A percentile compares a stretch with the other conserved stretches of the same genome.
phyloP scores from a whole-genome alignment of 176 grass and related monocot genomes.

The Miscanthus lutarioriparius region DNA sequence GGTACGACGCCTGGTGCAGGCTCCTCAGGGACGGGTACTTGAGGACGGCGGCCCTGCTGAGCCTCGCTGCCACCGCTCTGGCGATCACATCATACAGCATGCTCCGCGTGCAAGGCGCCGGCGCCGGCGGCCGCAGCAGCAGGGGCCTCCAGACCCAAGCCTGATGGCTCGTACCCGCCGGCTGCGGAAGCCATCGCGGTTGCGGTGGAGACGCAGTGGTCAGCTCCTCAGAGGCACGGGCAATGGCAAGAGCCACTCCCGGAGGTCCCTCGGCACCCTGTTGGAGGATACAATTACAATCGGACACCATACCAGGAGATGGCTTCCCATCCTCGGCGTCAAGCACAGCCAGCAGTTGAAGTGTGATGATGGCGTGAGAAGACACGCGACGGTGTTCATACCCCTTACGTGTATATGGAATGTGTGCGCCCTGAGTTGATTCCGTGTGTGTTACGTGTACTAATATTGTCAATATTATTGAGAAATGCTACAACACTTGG shows the following conservation, averaged over 20 bases:
- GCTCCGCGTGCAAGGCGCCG: not conserved
- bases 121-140: too few species aligned
- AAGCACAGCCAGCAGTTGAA: too few species aligned
- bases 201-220: not conserved
- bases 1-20: not conserved
- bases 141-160: not conserved
- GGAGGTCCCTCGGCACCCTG: not conserved
- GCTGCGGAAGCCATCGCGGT: not conserved
- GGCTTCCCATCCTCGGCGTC: not conserved
- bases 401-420: too few species aligned
- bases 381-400: too few species aligned
- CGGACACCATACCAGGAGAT: not conserved
- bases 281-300: not conserved
- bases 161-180: not conserved
- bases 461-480: too few species aligned
- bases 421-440: too few species aligned
- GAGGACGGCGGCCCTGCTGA: not conserved
- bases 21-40: not conserved
- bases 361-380: too few species aligned
- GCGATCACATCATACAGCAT: not conserved
- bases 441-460: too few species aligned
- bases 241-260: not conserved
- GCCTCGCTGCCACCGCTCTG: constrained; percentile 9
- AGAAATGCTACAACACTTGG: too few species aligned
- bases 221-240: not conserved